phyloP scores from a whole-genome alignment of 495 filamentous ascomycete genomes.

The Parachaetomium inaequale region DNA sequence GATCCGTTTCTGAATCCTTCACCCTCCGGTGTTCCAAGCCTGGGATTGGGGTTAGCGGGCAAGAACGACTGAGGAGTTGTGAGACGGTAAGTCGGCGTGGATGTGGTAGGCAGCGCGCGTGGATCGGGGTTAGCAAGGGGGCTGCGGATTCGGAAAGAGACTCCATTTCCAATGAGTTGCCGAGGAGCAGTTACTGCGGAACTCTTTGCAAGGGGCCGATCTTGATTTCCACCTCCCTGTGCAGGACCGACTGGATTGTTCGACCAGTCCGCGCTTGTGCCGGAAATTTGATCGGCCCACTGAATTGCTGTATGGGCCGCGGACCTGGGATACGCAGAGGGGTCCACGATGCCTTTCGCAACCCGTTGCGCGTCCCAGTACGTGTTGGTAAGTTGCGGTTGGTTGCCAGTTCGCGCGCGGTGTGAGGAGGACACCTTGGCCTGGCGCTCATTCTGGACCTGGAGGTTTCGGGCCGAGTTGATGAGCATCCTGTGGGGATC shows the following conservation, averaged over 20 bases:
- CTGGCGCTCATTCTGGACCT: neutral
- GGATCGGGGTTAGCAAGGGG: neutral
- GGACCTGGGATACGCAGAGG: neutral
- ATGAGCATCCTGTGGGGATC: neutral
- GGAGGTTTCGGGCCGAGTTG: neutral
- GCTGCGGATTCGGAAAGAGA: too few species aligned
- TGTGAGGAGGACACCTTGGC: neutral
- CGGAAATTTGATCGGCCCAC: neutral
- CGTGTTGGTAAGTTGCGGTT: neutral
- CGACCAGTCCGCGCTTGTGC: too few species aligned
- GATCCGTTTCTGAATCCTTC: neutral
- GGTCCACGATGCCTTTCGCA: neutral
- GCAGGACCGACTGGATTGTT: too few species aligned
- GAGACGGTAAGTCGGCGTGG: neutral
- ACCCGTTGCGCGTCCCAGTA: slow-evolving; percentile 1
- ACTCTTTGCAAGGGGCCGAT: too few species aligned
- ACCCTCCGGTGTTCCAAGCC: neutral
- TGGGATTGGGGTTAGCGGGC: neutral
- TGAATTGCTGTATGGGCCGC: neutral
- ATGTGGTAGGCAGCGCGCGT: neutral
- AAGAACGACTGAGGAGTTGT: neutral
- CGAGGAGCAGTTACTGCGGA: too few species aligned
- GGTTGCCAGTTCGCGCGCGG: neutral
- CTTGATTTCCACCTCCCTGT: too few species aligned
- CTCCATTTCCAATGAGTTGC: too few species aligned